Conservation (phyloP, 192 early-diverging fungal species). For the Paraglomus occultum region DNA sequence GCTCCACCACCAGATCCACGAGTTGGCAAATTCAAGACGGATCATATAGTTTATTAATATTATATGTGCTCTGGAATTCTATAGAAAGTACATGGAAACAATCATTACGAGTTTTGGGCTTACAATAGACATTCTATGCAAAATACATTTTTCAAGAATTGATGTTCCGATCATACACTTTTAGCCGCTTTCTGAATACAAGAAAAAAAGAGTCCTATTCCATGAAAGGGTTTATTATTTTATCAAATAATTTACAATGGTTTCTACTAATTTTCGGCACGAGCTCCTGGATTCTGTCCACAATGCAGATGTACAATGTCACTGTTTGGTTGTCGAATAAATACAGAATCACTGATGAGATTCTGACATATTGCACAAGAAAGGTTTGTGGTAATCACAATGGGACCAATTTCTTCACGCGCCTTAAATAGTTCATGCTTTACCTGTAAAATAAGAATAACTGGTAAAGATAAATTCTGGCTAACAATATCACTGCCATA, state of each 20-base stretch:
- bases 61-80: no score
- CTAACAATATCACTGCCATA: not conserved
- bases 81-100: no score
- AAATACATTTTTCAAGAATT: no score
- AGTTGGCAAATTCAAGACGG: slow-evolving; percentile 45
- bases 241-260: no score
- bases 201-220: no score
- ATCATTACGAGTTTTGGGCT: no score
- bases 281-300: slow-evolving; percentile 18
- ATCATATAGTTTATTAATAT: no score
- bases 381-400: slow-evolving; percentile 39
- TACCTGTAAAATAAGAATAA: slow-evolving; percentile 29
- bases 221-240: no score
- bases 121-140: no score
- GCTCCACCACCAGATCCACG: slow-evolving; percentile 52
- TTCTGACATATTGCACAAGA: slow-evolving; percentile 42
- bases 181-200: no score
- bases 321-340: slow-evolving; percentile 39
- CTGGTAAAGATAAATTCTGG: not conserved
- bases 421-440: slow-evolving; percentile 41
- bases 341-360: slow-evolving; percentile 38
- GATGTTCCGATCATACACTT: no score
- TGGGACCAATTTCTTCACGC: slow-evolving; percentile 42
- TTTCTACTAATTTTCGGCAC: no score
- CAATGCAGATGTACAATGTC: slow-evolving; percentile 45